phyloP scores from a whole-genome alignment of 306 rosid species.

The Gastrolobium villosum region DNA sequence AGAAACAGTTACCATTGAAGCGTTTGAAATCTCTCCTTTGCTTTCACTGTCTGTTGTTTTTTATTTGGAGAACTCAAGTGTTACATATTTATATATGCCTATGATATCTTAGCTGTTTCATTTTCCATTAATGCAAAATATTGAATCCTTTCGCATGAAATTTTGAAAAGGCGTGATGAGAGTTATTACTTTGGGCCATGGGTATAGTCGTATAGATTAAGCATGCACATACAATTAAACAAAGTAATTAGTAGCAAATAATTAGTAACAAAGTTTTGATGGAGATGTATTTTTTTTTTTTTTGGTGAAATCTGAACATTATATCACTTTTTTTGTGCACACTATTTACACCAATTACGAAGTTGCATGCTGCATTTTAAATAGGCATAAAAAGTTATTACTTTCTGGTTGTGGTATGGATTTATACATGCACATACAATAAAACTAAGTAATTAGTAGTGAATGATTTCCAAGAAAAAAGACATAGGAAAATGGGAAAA shows the following conservation, averaged over 20 bases:
- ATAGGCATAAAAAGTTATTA: background rate
- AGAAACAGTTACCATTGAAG: background rate
- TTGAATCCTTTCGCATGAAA: conserved; percentile 30
- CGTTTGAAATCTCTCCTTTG: background rate
- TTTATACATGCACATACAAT: background rate
- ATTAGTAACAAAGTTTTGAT: no score
- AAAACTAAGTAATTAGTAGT: conserved; percentile 17
- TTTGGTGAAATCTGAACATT: no score
- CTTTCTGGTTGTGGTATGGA: background rate
- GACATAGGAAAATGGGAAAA: background rate
- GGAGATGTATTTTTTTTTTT: no score
- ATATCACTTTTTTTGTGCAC: no score
- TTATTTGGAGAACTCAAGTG: background rate
- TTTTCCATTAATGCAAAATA: background rate
- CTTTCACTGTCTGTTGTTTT: conserved; percentile 7
- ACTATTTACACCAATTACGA: conserved; percentile 25
- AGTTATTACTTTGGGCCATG: no score
- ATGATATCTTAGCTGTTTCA: background rate
- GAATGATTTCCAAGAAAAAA: conserved; percentile 7
- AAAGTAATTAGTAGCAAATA: no score
- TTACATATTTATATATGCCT: background rate
- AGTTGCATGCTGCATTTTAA: conserved; percentile 30
- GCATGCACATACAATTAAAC: no score
- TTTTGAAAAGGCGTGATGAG: background rate
- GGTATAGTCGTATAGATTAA: no score